Base-by-base conservation (phyloP, 2,329 filamentous ascomycete species). In the Plectosphaerella cucumerina region DNA sequence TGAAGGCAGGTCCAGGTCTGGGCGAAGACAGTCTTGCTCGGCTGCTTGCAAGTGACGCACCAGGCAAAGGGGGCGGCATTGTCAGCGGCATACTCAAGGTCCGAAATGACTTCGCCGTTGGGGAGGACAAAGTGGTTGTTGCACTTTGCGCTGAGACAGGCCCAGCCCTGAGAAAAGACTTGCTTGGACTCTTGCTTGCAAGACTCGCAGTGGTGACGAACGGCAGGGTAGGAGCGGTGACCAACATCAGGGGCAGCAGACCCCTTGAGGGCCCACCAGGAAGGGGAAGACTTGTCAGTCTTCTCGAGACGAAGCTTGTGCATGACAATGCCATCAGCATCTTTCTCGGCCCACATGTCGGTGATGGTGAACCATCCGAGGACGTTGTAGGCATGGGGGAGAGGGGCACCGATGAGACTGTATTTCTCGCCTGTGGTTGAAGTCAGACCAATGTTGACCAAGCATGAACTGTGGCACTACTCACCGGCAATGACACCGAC, bases 361-460 rank as follows among this genome's bases (percentile, higher is more conserved):
- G 85, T 87, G 12, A 88, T 71, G 46, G 84, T 80, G 62, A 89
- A 91, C 63, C 76, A 84, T n/a, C 75, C 85, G 41, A 91, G 71
- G 0, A 90, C 81, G 50, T 78, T 83, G 59, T 84, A 90, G 1
- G 75, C 69, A 51, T 85, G 73, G 0, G 79, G 77, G 8, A 85
- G 69, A 22, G 72, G 68, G 1, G 73, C 74, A 0, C 73, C 71
- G 17, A 77, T 70, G 20, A 73, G 62, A 4, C 63, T 61, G 54
- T 84, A 80, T 49, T 75, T 64, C 15, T 75, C 63, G 2, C 86
- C 84, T 76, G 60, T 53, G 6, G 8, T 56, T 6, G 47, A 47
- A 22, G 14, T 22, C 12, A 23, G 6, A 4, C 4, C 4, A 22
- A 5, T 14, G 14, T 9, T 35, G 44, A 26, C n/a, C n/a, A n/a